A percentile compares a stretch with the other conserved stretches of the same genome.
Evolutionary conservation across 768 basidiomycete genomes (phyloP).

Genomic region (Boletus eberwhitei): DNA sequence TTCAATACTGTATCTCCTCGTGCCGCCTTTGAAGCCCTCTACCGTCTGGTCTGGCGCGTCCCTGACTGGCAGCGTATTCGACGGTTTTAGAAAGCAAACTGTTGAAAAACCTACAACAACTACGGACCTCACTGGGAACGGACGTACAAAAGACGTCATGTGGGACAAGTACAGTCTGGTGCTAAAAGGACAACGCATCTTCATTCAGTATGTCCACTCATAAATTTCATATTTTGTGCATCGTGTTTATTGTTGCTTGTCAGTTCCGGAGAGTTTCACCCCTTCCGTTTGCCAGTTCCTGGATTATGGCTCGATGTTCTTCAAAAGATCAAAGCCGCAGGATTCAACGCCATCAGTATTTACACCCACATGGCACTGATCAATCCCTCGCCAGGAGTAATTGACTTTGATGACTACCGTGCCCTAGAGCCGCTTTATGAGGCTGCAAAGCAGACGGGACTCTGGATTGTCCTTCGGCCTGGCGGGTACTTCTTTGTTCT

Average conservation of each 20-base stretch:
- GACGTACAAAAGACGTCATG: slow-evolving; percentile 37
- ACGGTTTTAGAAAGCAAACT: not conserved
- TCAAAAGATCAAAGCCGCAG: slow-evolving; percentile 77
- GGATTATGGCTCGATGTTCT: slow-evolving; percentile 80
- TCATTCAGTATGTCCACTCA: slow-evolving; percentile 55
- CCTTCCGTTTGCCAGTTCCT: slow-evolving; percentile 77
- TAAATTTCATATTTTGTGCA: not conserved
- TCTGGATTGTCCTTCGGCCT: slow-evolving; percentile 79
- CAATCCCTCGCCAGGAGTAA: slow-evolving; percentile 68
- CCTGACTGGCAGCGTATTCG: not conserved
- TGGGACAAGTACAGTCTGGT: slow-evolving; percentile 75
- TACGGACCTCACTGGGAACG: slow-evolving; percentile 24
- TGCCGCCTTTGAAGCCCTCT: slow-evolving; percentile 8
- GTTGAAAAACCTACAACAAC: not conserved
- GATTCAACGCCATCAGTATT: slow-evolving; percentile 73
- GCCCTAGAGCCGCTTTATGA: slow-evolving; percentile 69
- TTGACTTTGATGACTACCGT: slow-evolving; percentile 72
- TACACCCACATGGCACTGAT: slow-evolving; percentile 79
- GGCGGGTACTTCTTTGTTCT: slow-evolving; percentile 39
- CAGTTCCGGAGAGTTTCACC: slow-evolving; percentile 84
- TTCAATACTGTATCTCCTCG: slow-evolving; percentile 15
- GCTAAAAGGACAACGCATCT: slow-evolving; percentile 65
- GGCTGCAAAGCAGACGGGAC: slow-evolving; percentile 66
- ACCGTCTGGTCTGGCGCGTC: not conserved
- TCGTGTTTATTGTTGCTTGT: not conserved